A percentile compares a stretch with the other conserved stretches of the same genome.
These are phyloP conservation scores for Oryza coarctata DNA, from an alignment of 176 grass and related monocot species.

Conservation along the genomic window DNA sequence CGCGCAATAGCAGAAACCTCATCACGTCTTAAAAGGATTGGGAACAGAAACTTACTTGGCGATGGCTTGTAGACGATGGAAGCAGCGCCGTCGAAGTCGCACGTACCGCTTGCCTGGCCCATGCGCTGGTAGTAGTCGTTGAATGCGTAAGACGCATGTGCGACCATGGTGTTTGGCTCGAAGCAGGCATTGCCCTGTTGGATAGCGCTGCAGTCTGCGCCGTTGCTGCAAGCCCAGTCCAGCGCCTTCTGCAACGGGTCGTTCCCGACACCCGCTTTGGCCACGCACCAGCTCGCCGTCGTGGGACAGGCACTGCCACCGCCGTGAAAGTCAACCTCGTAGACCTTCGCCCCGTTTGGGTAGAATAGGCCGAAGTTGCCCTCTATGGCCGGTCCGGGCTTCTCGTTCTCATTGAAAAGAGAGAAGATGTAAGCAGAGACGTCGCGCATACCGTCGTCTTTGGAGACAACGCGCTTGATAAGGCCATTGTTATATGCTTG, in stretches of 20 bases:
- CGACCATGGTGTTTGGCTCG: slow-evolving; percentile 48
- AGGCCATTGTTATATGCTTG: slow-evolving; percentile 51
- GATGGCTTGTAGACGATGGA: slow-evolving; percentile 27
- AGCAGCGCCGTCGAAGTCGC: slow-evolving; percentile 49
- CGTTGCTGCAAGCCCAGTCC: slow-evolving; percentile 61
- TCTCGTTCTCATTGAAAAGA: slow-evolving; percentile 75
- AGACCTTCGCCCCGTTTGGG: slow-evolving; percentile 50
- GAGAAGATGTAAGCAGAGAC: slow-evolving; percentile 66
- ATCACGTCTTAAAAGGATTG: no score
- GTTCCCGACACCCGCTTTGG: slow-evolving; percentile 32
- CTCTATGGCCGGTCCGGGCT: slow-evolving; percentile 33
- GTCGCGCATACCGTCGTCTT: neutral
- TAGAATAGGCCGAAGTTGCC: slow-evolving; percentile 68
- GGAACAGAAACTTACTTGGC: neutral
- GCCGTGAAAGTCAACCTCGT: slow-evolving; percentile 45
- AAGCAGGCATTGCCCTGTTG: slow-evolving; percentile 46
- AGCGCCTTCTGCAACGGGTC: slow-evolving; percentile 44
- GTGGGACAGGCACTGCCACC: no score
- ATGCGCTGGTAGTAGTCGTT: slow-evolving; percentile 54
- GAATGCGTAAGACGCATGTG: slow-evolving; percentile 57
- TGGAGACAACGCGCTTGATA: slow-evolving; percentile 44
- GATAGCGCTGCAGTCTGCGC: slow-evolving; percentile 63
- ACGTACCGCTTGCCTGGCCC: slow-evolving; percentile 12
- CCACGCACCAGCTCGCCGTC: slow-evolving; percentile 48
- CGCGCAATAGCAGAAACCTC: no score